Percentiles rank a stretch among this genome's conserved stretches.
Evolutionary conservation across 2,329 filamentous ascomycete species (phyloP).

Genomic region (Ophiostoma novo-ulmi): DNA sequence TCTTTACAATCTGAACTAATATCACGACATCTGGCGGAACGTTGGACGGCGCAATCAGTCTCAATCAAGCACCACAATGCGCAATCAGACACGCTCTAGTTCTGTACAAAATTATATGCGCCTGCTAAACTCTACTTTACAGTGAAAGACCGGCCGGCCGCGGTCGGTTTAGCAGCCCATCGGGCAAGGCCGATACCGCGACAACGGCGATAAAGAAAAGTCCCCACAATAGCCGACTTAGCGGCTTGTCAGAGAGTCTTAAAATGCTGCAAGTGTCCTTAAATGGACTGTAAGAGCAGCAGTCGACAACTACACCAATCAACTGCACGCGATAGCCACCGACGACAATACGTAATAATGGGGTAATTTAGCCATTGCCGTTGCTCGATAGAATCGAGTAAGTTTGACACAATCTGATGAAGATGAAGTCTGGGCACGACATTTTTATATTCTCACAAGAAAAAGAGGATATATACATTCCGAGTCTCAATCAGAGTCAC

Average conservation of each 20-base stretch:
- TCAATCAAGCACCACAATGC: too few species aligned
- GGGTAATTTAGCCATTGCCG: slow-evolving; percentile 14
- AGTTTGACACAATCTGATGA: slow-evolving; percentile 10
- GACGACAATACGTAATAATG: slow-evolving; percentile 22
- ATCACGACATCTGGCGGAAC: slow-evolving; percentile 1
- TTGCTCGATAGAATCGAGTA: slow-evolving; percentile 16
- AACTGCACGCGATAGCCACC: slow-evolving; percentile 3
- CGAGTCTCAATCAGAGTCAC: neutral
- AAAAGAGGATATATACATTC: neutral
- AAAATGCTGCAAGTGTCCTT: too few species aligned
- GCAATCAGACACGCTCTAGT: neutral
- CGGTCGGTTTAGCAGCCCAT: slow-evolving; percentile 15
- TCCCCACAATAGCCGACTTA: neutral
- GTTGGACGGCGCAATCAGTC: neutral
- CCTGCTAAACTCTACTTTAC: too few species aligned
- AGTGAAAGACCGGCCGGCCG: slow-evolving; percentile 20
- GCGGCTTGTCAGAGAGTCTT: neutral
- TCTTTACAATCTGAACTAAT: neutral
- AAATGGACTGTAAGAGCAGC: too few species aligned
- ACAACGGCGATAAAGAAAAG: slow-evolving; percentile 8
- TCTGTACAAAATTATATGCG: too few species aligned
- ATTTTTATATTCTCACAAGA: neutral
- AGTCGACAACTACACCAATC: slow-evolving; percentile 17
- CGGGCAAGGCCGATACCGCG: slow-evolving; percentile 23
- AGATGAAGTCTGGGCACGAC: neutral